A percentile compares a stretch with the other conserved stretches of the same genome.
Evolutionary conservation across 345 rosid species (phyloP).

Genomic region (Hibiscus mutabilis): DNA sequence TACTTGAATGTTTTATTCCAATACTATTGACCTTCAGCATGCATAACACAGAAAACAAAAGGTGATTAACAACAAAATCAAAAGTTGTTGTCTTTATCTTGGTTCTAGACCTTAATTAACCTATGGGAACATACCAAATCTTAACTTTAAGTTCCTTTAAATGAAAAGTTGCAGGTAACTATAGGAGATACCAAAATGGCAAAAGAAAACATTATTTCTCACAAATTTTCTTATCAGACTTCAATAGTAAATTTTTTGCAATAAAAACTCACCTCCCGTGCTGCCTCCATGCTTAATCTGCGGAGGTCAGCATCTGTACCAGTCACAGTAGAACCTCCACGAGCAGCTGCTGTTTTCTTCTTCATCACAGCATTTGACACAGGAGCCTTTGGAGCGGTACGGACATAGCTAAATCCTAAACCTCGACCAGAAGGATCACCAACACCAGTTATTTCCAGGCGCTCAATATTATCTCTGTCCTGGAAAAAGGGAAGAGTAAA

Average conservation of each 20-base stretch:
- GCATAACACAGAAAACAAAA: neutral
- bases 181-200: neutral
- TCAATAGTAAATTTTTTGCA: neutral
- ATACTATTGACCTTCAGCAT: neutral
- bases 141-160: neutral
- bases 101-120: neutral
- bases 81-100: neutral
- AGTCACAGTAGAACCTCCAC: slow-evolving; percentile 87
- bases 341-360: slow-evolving; percentile 78
- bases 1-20: neutral
- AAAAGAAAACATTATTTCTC: neutral
- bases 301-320: slow-evolving; percentile 99
- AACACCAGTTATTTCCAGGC: slow-evolving; percentile 96
- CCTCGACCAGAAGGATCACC: slow-evolving; percentile 99
- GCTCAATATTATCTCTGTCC: slow-evolving; percentile 96
- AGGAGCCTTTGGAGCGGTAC: slow-evolving; percentile 83
- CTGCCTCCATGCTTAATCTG: slow-evolving; percentile 99
- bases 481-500: slow-evolving; percentile 25
- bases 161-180: neutral
- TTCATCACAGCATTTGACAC: slow-evolving; percentile 64
- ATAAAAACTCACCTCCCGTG: slow-evolving; percentile 66
- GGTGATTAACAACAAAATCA: neutral
- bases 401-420: slow-evolving; percentile 93
- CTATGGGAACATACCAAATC: neutral
- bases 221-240: slow-evolving; percentile 4